Percentiles rank a stretch among this genome's conserved stretches.
Evolutionary conservation across 345 rosid genomes (phyloP).

Genomic region (Heritiera fomes): DNA sequence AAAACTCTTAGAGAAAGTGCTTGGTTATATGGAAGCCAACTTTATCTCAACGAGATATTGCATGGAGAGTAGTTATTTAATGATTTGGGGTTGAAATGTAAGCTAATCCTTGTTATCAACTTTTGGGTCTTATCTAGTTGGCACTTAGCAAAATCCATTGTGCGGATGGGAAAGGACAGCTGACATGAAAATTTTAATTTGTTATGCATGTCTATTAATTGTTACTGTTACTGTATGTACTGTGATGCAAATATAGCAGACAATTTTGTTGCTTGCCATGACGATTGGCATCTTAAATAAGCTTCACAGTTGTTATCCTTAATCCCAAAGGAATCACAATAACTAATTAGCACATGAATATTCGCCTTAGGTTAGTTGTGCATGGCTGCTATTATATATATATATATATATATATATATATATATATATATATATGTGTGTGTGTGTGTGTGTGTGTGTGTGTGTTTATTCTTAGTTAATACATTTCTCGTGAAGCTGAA

Average conservation of each 20-base stretch:
- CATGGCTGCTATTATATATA: not conserved
- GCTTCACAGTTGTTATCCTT: not conserved
- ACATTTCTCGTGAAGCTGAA: too few species aligned
- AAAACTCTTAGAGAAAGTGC: not conserved
- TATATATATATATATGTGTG: not conserved
- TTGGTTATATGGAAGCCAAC: not conserved
- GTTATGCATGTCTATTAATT: not conserved
- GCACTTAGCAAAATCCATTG: not conserved
- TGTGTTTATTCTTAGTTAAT: too few species aligned
- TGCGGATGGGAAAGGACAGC: not conserved
- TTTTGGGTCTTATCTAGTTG: slow-evolving; percentile 15
- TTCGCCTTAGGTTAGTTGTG: not conserved
- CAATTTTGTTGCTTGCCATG: not conserved
- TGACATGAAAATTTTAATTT: not conserved
- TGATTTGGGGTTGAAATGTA: not conserved
- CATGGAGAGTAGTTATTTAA: not conserved
- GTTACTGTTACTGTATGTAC: not conserved
- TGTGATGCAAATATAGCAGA: not conserved
- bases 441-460: too few species aligned
- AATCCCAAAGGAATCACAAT: not conserved
- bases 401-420: not conserved
- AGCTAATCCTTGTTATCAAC: not conserved
- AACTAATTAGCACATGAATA: not conserved
- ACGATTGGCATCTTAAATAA: not conserved
- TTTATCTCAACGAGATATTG: not conserved